Conservation (phyloP, 345 rosid genomes). For the Aquilaria yunnanensis region DNA sequence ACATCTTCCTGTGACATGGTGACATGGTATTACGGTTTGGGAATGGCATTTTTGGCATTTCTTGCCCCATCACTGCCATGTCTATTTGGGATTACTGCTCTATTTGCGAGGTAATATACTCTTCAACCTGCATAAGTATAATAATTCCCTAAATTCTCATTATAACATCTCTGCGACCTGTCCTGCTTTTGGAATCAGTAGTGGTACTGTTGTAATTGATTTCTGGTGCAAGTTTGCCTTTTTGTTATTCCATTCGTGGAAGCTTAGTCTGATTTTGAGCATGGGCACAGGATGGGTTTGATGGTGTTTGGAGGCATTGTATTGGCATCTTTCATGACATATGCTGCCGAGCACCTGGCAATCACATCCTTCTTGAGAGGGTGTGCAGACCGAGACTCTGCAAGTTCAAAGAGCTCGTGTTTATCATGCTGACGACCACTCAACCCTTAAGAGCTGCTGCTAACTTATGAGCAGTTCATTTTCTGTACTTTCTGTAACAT, state of each 20-base stretch:
- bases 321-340: slow-evolving; percentile 85
- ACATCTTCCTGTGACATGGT: slow-evolving; percentile 43
- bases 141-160: no score
- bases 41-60: slow-evolving; percentile 64
- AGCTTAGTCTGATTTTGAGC: no score
- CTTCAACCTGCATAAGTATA: not conserved
- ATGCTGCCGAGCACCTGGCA: slow-evolving; percentile 82
- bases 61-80: slow-evolving; percentile 67
- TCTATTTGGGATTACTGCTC: slow-evolving; percentile 72
- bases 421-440: slow-evolving; percentile 35
- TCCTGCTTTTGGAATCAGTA: no score
- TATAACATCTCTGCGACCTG: no score
- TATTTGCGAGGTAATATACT: slow-evolving; percentile 58
- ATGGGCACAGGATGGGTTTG: slow-evolving; percentile 58
- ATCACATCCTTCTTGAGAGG: slow-evolving; percentile 61
- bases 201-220: no score
- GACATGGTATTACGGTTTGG: slow-evolving; percentile 61
- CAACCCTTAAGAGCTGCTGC: slow-evolving; percentile 7
- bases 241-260: no score
- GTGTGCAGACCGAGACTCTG: slow-evolving; percentile 52
- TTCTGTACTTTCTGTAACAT: slow-evolving; percentile 19
- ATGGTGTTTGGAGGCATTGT: slow-evolving; percentile 76
- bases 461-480: slow-evolving; percentile 13
- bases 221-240: no score
- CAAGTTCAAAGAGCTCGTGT: slow-evolving; percentile 40